A percentile compares a stretch with the other conserved stretches of the same genome.
phyloP scores from a whole-genome alignment of 345 rosid genomes.

The Populus ilicifolia region DNA sequence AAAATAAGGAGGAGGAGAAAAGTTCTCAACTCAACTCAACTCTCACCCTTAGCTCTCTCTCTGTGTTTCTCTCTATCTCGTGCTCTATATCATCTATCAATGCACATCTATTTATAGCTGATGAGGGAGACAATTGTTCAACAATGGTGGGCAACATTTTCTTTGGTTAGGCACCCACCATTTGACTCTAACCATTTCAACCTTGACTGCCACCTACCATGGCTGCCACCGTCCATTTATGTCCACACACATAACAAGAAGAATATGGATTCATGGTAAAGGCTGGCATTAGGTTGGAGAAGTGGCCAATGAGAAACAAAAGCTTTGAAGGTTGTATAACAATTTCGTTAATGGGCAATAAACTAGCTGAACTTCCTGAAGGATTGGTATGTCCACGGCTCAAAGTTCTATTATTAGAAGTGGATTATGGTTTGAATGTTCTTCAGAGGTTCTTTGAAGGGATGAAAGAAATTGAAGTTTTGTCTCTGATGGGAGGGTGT shows the following conservation, averaged over 20 bases:
- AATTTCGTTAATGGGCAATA: constrained; percentile 4
- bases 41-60: too few relatives aligned
- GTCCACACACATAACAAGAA: background rate
- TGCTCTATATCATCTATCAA: too few relatives aligned
- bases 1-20: too few relatives aligned
- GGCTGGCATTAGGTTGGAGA: background rate
- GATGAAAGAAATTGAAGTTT: background rate
- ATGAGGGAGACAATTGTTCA: too few relatives aligned
- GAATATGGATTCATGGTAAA: background rate
- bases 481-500: background rate
- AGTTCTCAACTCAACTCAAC: too few relatives aligned
- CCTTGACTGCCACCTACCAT: too few relatives aligned
- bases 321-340: background rate
- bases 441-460: background rate
- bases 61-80: too few relatives aligned
- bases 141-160: too few relatives aligned
- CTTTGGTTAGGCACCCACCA: too few relatives aligned
- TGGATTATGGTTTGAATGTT: background rate
- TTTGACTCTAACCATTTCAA: too few relatives aligned
- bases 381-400: background rate
- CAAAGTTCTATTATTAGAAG: background rate
- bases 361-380: background rate
- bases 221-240: too few relatives aligned
- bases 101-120: too few relatives aligned
- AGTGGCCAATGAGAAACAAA: background rate